These are phyloP conservation scores for Fusarium camptoceras DNA, from an alignment of 2,329 filamentous ascomycete species.

Conservation along the genomic window DNA sequence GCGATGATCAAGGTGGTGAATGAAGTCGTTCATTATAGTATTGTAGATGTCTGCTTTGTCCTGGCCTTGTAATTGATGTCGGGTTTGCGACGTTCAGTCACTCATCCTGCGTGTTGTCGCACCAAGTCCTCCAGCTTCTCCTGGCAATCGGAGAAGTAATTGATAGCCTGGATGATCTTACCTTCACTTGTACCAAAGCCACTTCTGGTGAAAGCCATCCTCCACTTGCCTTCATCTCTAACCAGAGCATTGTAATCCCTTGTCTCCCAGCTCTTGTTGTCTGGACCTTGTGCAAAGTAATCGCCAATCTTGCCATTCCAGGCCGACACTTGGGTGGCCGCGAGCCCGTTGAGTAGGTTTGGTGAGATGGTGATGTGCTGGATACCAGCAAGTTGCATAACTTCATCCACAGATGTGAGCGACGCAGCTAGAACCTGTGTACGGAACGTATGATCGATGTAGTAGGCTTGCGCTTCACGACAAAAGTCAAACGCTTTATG, in stretches of 20 bases:
- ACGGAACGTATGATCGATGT: slow-evolving; percentile 53
- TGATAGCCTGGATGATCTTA: slow-evolving; percentile 66
- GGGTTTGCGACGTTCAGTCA: not conserved
- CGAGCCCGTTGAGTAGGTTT: slow-evolving; percentile 61
- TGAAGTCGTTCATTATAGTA: slow-evolving; percentile 23
- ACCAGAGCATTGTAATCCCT: slow-evolving; percentile 39
- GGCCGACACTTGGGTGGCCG: slow-evolving; percentile 50
- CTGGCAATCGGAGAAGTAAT: slow-evolving; percentile 69
- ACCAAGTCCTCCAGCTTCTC: slow-evolving; percentile 60
- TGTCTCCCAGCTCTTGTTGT: slow-evolving; percentile 45
- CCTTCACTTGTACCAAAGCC: slow-evolving; percentile 60
- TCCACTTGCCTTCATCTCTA: slow-evolving; percentile 61
- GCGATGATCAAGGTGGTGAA: not conserved
- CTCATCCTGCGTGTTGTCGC: slow-evolving; percentile 42
- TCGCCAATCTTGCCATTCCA: slow-evolving; percentile 49
- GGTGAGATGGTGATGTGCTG: slow-evolving; percentile 71
- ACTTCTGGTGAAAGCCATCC: slow-evolving; percentile 62
- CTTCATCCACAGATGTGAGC: slow-evolving; percentile 67
- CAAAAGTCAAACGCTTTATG: slow-evolving; percentile 64
- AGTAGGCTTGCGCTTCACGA: slow-evolving; percentile 65
- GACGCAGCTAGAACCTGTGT: slow-evolving; percentile 69
- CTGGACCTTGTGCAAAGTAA: slow-evolving; percentile 48
- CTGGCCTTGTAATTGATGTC: not conserved
- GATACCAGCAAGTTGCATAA: slow-evolving; percentile 68
- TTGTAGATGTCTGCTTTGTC: slow-evolving; percentile 27